Evolutionary conservation across 202 grass and related monocot species (phyloP).

Genomic region (Carex arenaria): DNA sequence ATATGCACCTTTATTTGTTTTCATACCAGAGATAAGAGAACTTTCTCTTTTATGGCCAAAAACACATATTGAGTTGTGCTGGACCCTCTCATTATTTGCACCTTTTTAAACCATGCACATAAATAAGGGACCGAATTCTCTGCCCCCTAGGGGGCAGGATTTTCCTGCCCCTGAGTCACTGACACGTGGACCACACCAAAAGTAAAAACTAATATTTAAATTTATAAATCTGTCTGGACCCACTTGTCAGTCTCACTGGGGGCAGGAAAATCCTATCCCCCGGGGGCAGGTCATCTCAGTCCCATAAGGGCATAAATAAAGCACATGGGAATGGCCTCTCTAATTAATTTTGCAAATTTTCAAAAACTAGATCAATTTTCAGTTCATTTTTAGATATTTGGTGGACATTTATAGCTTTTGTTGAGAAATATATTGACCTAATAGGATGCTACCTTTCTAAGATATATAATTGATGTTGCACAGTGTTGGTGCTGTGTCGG

Average conservation of each 20-base stretch:
- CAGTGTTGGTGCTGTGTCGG: background rate
- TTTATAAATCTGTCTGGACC: no score
- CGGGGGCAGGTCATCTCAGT: no score
- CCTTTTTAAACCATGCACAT: background rate
- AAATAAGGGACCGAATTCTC: no score
- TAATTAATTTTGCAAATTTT: background rate
- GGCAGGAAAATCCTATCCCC: no score
- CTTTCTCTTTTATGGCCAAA: background rate
- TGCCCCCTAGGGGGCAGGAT: no score
- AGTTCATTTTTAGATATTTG: background rate
- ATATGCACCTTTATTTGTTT: background rate
- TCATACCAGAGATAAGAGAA: background rate
- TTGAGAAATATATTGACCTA: background rate
- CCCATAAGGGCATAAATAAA: background rate
- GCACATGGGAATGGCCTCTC: background rate
- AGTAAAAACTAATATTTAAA: no score
- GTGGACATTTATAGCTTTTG: background rate
- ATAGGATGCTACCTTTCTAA: conserved; percentile 1
- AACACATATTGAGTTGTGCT: background rate
- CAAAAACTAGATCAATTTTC: background rate
- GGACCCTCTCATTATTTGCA: background rate
- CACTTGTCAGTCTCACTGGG: no score
- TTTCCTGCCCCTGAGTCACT: no score
- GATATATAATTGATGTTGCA: background rate
- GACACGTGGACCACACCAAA: no score